These are phyloP conservation scores for Isoetes taiwanensis DNA, from an alignment of 75 land plant genomes.

Conservation along the genomic window DNA sequence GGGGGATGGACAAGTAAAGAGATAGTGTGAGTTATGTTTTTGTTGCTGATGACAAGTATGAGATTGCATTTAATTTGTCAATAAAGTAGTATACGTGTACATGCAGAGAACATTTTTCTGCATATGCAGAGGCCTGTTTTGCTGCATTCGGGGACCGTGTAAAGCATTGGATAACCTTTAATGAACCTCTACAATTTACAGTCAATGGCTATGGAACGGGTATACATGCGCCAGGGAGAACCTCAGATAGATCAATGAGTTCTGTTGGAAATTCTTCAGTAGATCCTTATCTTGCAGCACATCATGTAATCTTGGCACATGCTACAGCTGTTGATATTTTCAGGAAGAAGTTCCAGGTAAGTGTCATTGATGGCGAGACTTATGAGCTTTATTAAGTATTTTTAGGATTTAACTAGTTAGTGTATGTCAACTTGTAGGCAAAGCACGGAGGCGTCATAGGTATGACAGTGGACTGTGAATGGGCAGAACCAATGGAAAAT, in stretches of 20 bases:
- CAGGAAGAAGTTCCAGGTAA: slow-evolving; percentile 52
- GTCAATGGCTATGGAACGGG: slow-evolving; percentile 55
- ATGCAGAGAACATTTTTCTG: slow-evolving; percentile 50
- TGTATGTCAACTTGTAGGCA: slow-evolving; percentile 16
- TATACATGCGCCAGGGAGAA: slow-evolving; percentile 71
- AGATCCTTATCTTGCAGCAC: slow-evolving; percentile 60
- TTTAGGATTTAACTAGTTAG: background rate
- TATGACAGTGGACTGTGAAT: slow-evolving; percentile 63
- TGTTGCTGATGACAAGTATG: no score
- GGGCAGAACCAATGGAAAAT: slow-evolving; percentile 68
- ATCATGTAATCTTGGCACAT: slow-evolving; percentile 62
- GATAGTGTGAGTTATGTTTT: no score
- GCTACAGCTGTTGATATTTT: slow-evolving; percentile 57
- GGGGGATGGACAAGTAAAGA: no score
- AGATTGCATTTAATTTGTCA: no score
- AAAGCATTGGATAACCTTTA: slow-evolving; percentile 72
- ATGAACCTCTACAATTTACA: slow-evolving; percentile 78
- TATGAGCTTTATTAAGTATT: background rate
- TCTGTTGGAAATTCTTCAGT: slow-evolving; percentile 17
- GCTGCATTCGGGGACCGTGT: slow-evolving; percentile 70
- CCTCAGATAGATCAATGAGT: slow-evolving; percentile 14
- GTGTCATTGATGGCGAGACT: background rate
- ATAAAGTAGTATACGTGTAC: no score
- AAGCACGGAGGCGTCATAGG: slow-evolving; percentile 64
- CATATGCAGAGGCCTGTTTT: slow-evolving; percentile 73